Evolutionary conservation across 176 grass and related monocot species (phyloP).

Genomic region (Lolium multiflorum): DNA sequence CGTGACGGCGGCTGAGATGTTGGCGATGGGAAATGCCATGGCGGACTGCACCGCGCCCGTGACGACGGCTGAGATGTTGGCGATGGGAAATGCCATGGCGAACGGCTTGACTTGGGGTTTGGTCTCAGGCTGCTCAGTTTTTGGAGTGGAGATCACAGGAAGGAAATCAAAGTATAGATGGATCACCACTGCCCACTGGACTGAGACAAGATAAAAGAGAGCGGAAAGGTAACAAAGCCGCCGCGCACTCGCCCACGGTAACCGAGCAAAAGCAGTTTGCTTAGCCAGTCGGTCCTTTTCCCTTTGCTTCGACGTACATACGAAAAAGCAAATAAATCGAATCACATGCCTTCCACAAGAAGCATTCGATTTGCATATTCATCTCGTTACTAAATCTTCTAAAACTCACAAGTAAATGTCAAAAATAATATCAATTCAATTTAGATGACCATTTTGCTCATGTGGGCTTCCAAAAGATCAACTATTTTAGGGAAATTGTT

Average conservation of each 20-base stretch:
- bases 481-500: too few relatives aligned
- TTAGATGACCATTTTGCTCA: too few relatives aligned
- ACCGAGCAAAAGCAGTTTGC: constrained; percentile 30
- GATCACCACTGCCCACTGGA: not conserved
- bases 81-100: constrained; percentile 3
- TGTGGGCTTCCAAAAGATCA: too few relatives aligned
- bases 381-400: not conserved
- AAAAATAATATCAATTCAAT: too few relatives aligned
- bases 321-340: not conserved
- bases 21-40: constrained; percentile 3
- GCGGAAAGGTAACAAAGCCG: not conserved
- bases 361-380: not conserved
- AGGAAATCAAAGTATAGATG: not conserved
- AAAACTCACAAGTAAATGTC: not conserved
- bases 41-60: not conserved
- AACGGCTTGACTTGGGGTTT: not conserved
- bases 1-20: constrained; percentile 6
- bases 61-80: constrained; percentile 18
- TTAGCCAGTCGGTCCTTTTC: not conserved
- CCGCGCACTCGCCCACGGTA: not conserved
- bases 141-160: not conserved
- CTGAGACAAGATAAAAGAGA: not conserved
- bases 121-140: not conserved
- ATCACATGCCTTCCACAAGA: not conserved
- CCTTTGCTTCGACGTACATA: not conserved